A percentile compares a stretch with the other conserved stretches of the same genome.
Evolutionary conservation across 2,329 filamentous ascomycete genomes (phyloP).

Genomic region (Aspergillus latus): DNA sequence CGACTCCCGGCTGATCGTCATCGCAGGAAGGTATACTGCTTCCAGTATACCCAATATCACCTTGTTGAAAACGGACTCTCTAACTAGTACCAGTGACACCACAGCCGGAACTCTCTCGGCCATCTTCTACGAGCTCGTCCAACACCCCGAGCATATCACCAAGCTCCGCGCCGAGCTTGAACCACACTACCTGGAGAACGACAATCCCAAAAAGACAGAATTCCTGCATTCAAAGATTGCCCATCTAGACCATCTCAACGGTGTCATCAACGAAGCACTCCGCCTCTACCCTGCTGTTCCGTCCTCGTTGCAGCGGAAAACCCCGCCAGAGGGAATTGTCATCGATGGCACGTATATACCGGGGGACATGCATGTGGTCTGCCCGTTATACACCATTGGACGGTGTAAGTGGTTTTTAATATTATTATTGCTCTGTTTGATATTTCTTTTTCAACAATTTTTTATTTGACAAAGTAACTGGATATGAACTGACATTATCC

Average conservation of each 20-base stretch:
- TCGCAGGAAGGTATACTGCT: slow-evolving; percentile 25
- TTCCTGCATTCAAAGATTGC: slow-evolving; percentile 5
- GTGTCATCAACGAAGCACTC: slow-evolving; percentile 19
- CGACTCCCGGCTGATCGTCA: slow-evolving; percentile 31
- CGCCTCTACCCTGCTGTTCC: slow-evolving; percentile 17
- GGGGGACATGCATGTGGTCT: slow-evolving; percentile 23
- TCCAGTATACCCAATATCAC: not conserved
- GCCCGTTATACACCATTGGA: slow-evolving; percentile 25
- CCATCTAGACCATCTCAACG: slow-evolving; percentile 18
- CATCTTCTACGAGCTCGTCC: slow-evolving; percentile 43
- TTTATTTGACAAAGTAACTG: not conserved
- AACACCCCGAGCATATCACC: slow-evolving; percentile 26
- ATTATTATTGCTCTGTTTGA: too few relatives aligned
- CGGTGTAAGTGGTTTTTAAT: slow-evolving; percentile 22
- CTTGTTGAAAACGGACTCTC: too few relatives aligned
- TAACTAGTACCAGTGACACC: slow-evolving; percentile 37
- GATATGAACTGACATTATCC: not conserved
- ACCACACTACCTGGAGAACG: slow-evolving; percentile 15
- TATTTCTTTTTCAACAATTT: not conserved
- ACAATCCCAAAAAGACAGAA: not conserved
- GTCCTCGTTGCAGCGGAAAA: slow-evolving; percentile 12
- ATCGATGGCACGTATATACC: slow-evolving; percentile 20
- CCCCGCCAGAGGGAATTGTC: slow-evolving; percentile 20
- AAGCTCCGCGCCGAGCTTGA: slow-evolving; percentile 37
- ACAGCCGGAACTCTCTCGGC: slow-evolving; percentile 42